A percentile compares a stretch with the other conserved stretches of the same genome.
Conservation (phyloP, 2,329 filamentous ascomycete species). For the Pseudonectria buxi region DNA sequence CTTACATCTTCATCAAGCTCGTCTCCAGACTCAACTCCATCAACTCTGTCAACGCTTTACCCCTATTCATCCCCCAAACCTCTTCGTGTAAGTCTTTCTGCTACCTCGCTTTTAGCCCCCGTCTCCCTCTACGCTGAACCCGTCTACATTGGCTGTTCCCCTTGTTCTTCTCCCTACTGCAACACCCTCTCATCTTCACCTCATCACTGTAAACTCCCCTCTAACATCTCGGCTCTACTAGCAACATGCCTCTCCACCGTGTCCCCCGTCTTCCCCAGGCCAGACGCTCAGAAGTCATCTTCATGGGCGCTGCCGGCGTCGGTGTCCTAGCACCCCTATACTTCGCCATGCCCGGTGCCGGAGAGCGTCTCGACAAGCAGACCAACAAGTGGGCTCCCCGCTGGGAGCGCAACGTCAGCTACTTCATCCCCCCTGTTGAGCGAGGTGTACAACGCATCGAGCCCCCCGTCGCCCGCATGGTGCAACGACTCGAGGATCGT, state of each 20-base stretch:
- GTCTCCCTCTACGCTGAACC: too few relatives aligned
- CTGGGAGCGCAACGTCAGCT: conserved; percentile 52
- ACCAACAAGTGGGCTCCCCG: conserved; percentile 53
- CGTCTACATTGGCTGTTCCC: too few relatives aligned
- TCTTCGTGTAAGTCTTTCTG: too few relatives aligned
- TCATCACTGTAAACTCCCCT: too few relatives aligned
- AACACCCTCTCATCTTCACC: too few relatives aligned
- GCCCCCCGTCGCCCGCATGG: conserved; percentile 38
- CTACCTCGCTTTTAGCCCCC: too few relatives aligned
- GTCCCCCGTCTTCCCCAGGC: conserved; percentile 43
- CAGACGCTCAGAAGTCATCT: conserved; percentile 41
- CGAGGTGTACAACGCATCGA: conserved; percentile 42
- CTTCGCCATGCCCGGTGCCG: conserved; percentile 49
- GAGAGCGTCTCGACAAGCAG: conserved; percentile 46
- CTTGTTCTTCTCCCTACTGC: too few relatives aligned
- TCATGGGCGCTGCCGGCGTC: conserved; percentile 48
- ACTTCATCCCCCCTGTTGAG: conserved; percentile 43
- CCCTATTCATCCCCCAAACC: too few relatives aligned
- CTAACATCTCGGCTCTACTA: conserved; percentile 3
- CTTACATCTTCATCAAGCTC: too few relatives aligned
- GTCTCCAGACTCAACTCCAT: too few relatives aligned
- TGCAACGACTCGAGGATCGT: conserved; percentile 39
- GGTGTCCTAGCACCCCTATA: conserved; percentile 50
- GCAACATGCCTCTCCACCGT: conserved; percentile 40
- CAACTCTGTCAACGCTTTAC: too few relatives aligned